Base-by-base conservation (phyloP, 192 early-diverging fungal genomes). In the Gaertneriomyces semiglobifer region DNA sequence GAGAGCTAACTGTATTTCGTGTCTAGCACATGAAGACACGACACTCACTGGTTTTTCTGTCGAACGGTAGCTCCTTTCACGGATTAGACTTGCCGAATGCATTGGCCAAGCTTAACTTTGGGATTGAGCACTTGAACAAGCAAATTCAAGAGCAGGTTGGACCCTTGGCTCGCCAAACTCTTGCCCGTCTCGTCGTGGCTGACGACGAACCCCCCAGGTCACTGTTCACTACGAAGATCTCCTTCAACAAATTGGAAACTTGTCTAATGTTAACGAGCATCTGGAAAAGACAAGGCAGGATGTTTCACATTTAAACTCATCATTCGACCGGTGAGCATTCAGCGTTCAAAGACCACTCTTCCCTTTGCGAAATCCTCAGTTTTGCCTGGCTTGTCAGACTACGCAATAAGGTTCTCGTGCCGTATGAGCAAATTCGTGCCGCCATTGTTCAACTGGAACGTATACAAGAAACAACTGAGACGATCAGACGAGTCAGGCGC, bases 101-200 rank as follows among this genome's bases (percentile, higher is more conserved):
- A 6, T 73, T 90, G 0, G 75, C 86, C 19, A 87, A 83, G 66
- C 72, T 90, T 33, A 81, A 79, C 8, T 88, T 88, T 76, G 85
- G 78, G 39, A 83, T 90, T 16, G 89, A 90, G 46, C 87, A 86
- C 71, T 68, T 90, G 51, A 89, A 86, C 68, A 89, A 88, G 60
- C 81, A 90, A 44, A 81, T 90, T 12, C 84, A 88, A 20, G 84
- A 89, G 16, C 86, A 89, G 77, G 89, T 88, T 76, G 11, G 47
- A 47, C 16, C n/a, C 7, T 18, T 19, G 6, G 44, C 4, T 52
- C 41, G 40, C 50, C n/a, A n/a, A 50, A 47, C 33, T 11, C 19
- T 58, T 11, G 12, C 19, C 20, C 2, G 25, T 47, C 12, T 44
- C 42, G 60, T 5, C 52, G 40, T 50, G 11, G 44, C 11, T 75